These are phyloP conservation scores for Litchi chinensis DNA, from an alignment of 345 rosid species.

Conservation along the genomic window DNA sequence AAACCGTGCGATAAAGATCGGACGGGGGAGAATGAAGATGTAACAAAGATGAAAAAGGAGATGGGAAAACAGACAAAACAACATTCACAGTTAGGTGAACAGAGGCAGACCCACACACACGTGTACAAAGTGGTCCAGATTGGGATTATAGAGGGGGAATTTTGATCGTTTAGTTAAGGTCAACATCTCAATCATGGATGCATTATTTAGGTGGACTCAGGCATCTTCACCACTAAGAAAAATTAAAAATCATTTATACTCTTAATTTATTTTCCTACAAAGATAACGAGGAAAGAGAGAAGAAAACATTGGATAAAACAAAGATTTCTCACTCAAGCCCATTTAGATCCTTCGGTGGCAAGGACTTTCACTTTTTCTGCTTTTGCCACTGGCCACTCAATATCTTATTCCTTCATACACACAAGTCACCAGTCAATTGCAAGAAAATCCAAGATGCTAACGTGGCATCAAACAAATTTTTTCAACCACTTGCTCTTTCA, in stretches of 20 bases:
- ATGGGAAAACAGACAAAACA: slow-evolving; percentile 10
- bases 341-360: slow-evolving; percentile 21
- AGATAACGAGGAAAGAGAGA: neutral
- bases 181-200: slow-evolving; percentile 64
- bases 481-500: neutral
- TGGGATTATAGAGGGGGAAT: slow-evolving; percentile 25
- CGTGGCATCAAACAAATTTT: slow-evolving; percentile 26
- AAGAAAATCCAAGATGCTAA: slow-evolving; percentile 14
- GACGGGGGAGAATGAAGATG: neutral
- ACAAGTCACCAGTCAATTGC: neutral
- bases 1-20: neutral
- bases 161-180: slow-evolving; percentile 48
- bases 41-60: neutral
- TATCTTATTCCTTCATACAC: slow-evolving; percentile 14
- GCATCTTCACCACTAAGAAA: slow-evolving; percentile 32
- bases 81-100: slow-evolving; percentile 36
- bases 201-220: slow-evolving; percentile 52
- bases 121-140: slow-evolving; percentile 48
- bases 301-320: slow-evolving; percentile 39
- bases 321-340: slow-evolving; percentile 34
- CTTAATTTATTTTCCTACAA: slow-evolving; percentile 1
- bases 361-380: slow-evolving; percentile 18
- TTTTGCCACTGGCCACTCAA: slow-evolving; percentile 37
- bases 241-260: slow-evolving; percentile 14
- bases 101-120: slow-evolving; percentile 49